Percentiles rank a stretch among this genome's conserved stretches.
Conservation (phyloP, 148 eudicot genomes). For the Bassia scoparia region DNA sequence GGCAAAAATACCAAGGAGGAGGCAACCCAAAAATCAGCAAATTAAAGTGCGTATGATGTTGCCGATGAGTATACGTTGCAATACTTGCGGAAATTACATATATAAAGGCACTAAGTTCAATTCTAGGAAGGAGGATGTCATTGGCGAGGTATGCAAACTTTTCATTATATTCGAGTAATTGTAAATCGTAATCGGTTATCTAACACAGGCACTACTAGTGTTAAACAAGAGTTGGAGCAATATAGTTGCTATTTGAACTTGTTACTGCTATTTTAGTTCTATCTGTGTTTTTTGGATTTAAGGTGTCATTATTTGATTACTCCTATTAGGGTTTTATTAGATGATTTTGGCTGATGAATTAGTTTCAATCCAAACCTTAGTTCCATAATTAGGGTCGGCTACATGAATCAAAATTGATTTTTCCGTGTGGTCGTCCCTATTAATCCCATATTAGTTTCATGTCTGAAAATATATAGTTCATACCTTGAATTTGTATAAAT, state of each 20-base stretch:
- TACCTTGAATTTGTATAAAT: background rate
- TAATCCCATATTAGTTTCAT: too few relatives aligned
- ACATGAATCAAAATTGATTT: too few relatives aligned
- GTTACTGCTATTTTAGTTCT: background rate
- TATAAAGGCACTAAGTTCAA: constrained; percentile 87
- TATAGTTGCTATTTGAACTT: too few relatives aligned
- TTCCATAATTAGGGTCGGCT: too few relatives aligned
- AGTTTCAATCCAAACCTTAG: too few relatives aligned
- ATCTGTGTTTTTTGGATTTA: background rate
- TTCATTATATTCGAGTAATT: background rate
- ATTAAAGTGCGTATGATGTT: constrained; percentile 91
- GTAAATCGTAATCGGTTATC: too few relatives aligned
- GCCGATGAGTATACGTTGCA: constrained; percentile 84
- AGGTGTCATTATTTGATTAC: too few relatives aligned
- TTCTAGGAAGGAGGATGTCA: constrained; percentile 70
- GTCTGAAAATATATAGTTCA: background rate
- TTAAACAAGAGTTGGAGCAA: background rate
- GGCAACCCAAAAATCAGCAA: constrained; percentile 74
- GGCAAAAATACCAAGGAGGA: constrained; percentile 69
- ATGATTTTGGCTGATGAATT: background rate
- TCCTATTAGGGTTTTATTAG: too few relatives aligned
- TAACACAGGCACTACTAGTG: background rate
- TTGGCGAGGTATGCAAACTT: constrained; percentile 56
- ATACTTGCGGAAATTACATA: constrained; percentile 80
- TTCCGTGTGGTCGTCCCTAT: too few relatives aligned